These are phyloP conservation scores for Trichosanthes cucumerina DNA, from an alignment of 306 rosid genomes.

Conservation along the genomic window DNA sequence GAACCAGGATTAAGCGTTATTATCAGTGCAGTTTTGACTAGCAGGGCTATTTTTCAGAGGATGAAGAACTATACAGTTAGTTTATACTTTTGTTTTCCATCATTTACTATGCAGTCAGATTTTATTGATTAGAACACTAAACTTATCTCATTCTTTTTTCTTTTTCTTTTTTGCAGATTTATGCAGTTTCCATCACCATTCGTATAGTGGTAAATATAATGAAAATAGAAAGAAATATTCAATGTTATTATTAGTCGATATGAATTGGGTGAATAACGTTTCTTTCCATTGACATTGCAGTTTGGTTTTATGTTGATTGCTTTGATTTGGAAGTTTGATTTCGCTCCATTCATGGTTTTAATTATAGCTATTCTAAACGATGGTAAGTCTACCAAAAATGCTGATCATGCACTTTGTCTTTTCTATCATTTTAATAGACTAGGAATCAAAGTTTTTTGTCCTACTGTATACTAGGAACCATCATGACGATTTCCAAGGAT, in stretches of 20 bases:
- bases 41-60: slow-evolving; percentile 98
- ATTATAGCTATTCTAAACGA: slow-evolving; percentile 92
- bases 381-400: slow-evolving; percentile 36
- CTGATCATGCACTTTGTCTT: neutral
- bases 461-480: slow-evolving; percentile 49
- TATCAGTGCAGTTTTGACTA: slow-evolving; percentile 92
- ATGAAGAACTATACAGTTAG: slow-evolving; percentile 97
- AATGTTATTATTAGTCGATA: neutral
- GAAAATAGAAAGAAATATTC: neutral
- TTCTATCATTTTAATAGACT: neutral
- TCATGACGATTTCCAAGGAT: slow-evolving; percentile 97
- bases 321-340: slow-evolving; percentile 90
- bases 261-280: neutral
- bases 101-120: neutral
- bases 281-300: slow-evolving; percentile 35
- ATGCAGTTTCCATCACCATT: slow-evolving; percentile 97
- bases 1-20: slow-evolving; percentile 98
- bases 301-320: slow-evolving; percentile 96
- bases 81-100: neutral
- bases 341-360: slow-evolving; percentile 97
- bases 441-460: neutral
- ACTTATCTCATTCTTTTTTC: neutral
- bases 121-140: neutral
- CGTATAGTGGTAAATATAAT: slow-evolving; percentile 86
- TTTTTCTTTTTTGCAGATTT: slow-evolving; percentile 50